These are phyloP conservation scores for Penicillium sp. DNA, from an alignment of 2,329 filamentous ascomycete genomes.

Conservation along the genomic window DNA sequence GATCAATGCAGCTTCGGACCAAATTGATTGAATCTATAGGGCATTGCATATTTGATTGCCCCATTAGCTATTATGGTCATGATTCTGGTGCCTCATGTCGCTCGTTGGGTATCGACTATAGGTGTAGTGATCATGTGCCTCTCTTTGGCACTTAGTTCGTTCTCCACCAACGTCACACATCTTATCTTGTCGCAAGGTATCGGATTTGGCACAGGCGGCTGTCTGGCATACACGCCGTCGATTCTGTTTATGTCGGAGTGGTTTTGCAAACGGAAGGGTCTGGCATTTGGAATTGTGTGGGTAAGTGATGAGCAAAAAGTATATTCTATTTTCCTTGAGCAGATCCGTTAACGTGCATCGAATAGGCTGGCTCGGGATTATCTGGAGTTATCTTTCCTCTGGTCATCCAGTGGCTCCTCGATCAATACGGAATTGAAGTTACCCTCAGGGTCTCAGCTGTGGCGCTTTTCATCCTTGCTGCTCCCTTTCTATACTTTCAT, in stretches of 20 bases:
- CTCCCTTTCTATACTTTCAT: conserved; percentile 34
- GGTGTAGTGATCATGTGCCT: conserved; percentile 36
- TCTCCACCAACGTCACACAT: conserved; percentile 37
- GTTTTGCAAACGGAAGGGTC: conserved; percentile 46
- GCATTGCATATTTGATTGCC: conserved; percentile 26
- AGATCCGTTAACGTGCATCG: neutral
- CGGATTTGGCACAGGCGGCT: conserved; percentile 43
- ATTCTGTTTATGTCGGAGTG: conserved; percentile 49
- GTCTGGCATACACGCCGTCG: conserved; percentile 44
- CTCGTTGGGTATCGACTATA: conserved; percentile 25
- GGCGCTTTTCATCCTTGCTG: conserved; percentile 36
- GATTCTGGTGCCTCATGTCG: conserved; percentile 30
- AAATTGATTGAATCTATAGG: conserved; percentile 12
- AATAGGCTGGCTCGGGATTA: conserved; percentile 29
- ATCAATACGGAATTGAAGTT: conserved; percentile 23
- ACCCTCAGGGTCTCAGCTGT: conserved; percentile 26
- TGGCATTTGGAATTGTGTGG: conserved; percentile 50
- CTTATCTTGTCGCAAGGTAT: conserved; percentile 39
- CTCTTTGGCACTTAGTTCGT: conserved; percentile 36
- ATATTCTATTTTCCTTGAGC: neutral
- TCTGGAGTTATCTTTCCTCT: conserved; percentile 31
- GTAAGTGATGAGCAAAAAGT: conserved; percentile 17
- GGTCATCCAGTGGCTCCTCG: conserved; percentile 28
- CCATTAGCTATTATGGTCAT: conserved; percentile 26
- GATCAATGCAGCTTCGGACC: neutral